Evolutionary conservation across 768 basidiomycete species (phyloP).

Genomic region (Amanita subjunquillea): DNA sequence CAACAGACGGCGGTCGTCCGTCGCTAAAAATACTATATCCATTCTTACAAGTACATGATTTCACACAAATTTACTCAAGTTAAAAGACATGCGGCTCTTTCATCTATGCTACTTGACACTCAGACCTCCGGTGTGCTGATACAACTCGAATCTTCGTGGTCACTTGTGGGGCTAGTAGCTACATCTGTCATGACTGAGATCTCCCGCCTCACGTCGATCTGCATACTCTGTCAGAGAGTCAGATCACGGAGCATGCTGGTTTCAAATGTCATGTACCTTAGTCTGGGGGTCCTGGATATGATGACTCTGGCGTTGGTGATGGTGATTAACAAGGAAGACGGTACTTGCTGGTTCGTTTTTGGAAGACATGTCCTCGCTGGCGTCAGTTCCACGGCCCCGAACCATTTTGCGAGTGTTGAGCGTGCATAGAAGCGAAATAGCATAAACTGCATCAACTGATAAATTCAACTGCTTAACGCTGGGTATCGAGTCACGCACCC

Average conservation of each 20-base stretch:
- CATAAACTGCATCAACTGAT: slow-evolving; percentile 21
- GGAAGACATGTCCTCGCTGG: slow-evolving; percentile 14
- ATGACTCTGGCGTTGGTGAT: slow-evolving; percentile 10
- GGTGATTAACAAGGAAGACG: slow-evolving; percentile 15
- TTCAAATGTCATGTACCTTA: slow-evolving; percentile 1
- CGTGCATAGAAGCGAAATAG: slow-evolving; percentile 30
- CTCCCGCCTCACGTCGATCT: slow-evolving; percentile 21
- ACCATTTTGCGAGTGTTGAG: slow-evolving; percentile 45
- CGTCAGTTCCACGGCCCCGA: slow-evolving; percentile 43
- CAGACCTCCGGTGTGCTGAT: background rate
- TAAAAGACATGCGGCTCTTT: background rate
- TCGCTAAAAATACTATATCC: too few species aligned
- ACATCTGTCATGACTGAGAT: slow-evolving; percentile 19
- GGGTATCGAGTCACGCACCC: slow-evolving; percentile 25
- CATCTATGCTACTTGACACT: background rate
- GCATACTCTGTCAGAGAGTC: slow-evolving; percentile 14
- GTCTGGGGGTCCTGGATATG: background rate
- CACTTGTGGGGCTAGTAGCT: slow-evolving; percentile 2
- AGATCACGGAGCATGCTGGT: background rate
- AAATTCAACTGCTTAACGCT: background rate
- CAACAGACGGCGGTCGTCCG: background rate
- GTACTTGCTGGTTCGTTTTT: slow-evolving; percentile 9
- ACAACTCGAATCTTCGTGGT: background rate
- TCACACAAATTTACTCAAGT: background rate
- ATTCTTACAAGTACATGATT: background rate